These are phyloP conservation scores for Aulographum hederae DNA, from an alignment of 2,329 filamentous ascomycete species.

Conservation along the genomic window DNA sequence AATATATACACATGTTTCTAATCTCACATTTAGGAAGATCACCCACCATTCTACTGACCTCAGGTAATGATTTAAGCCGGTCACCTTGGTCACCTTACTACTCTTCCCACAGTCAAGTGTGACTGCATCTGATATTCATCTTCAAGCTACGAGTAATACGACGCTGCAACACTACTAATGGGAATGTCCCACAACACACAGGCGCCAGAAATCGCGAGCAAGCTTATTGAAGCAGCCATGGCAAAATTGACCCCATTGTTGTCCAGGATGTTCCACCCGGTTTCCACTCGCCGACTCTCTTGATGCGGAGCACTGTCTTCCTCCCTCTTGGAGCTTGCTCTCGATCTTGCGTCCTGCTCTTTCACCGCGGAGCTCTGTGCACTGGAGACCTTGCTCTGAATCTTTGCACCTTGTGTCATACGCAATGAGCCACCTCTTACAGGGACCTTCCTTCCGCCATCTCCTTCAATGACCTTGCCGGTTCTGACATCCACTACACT, in stretches of 20 bases:
- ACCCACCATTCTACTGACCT: no score
- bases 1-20: no score
- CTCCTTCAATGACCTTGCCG: conserved; percentile 79
- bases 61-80: no score
- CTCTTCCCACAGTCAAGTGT: no score
- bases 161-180: not conserved
- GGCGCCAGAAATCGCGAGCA: conserved; percentile 53
- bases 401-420: conserved; percentile 12
- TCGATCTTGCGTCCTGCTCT: conserved; percentile 11
- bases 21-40: no score
- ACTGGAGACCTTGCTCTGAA: conserved; percentile 4
- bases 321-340: conserved; percentile 11
- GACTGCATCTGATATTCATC: no score
- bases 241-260: conserved; percentile 93
- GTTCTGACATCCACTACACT: conserved; percentile 70
- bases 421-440: conserved; percentile 13
- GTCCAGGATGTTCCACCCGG: conserved; percentile 57
- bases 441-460: conserved; percentile 45
- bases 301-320: conserved; percentile 18
- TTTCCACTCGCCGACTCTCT: conserved; percentile 38
- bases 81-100: no score
- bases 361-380: not conserved
- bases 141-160: no score
- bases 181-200: conserved; percentile 38
- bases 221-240: conserved; percentile 71